phyloP scores from a whole-genome alignment of 257 asterid species.

The Anisodus acutangulus region DNA sequence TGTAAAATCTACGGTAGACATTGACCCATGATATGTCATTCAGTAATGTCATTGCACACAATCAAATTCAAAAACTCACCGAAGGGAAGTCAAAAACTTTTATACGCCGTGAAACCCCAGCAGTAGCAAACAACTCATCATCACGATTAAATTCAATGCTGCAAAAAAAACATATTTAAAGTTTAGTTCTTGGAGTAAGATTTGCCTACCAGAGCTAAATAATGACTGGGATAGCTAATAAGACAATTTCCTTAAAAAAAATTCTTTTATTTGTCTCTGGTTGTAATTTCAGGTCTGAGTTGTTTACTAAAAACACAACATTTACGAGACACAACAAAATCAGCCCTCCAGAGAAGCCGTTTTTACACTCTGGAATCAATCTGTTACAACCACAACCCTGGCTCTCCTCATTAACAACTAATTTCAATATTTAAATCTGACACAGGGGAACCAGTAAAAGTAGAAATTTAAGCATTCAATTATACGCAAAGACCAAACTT shows the following conservation, averaged over 20 bases:
- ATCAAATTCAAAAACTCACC: slow-evolving; percentile 36
- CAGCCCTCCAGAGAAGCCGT: neutral
- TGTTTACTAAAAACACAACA: neutral
- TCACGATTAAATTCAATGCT: slow-evolving; percentile 62
- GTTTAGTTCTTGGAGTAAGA: slow-evolving; percentile 17
- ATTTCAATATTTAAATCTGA: neutral
- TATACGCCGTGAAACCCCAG: slow-evolving; percentile 60
- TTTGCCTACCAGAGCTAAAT: neutral
- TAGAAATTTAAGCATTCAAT: slow-evolving; percentile 5
- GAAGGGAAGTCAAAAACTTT: slow-evolving; percentile 59
- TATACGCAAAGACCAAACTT: slow-evolving; percentile 31
- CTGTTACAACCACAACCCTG: neutral
- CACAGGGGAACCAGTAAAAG: neutral
- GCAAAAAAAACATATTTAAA: slow-evolving; percentile 30
- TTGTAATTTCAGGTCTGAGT: neutral
- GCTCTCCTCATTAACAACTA: slow-evolving; percentile 19
- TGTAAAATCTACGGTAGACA: neutral
- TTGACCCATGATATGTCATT: slow-evolving; percentile 7
- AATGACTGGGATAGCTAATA: neutral
- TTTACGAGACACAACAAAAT: neutral
- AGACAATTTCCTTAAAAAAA: slow-evolving; percentile 9
- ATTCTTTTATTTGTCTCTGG: neutral
- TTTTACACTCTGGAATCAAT: neutral
- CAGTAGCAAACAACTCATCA: slow-evolving; percentile 63
- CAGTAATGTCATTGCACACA: neutral